A percentile compares a stretch with the other conserved stretches of the same genome.
phyloP scores from a whole-genome alignment of 257 asterid genomes.

The Leptodermis oblonga region DNA sequence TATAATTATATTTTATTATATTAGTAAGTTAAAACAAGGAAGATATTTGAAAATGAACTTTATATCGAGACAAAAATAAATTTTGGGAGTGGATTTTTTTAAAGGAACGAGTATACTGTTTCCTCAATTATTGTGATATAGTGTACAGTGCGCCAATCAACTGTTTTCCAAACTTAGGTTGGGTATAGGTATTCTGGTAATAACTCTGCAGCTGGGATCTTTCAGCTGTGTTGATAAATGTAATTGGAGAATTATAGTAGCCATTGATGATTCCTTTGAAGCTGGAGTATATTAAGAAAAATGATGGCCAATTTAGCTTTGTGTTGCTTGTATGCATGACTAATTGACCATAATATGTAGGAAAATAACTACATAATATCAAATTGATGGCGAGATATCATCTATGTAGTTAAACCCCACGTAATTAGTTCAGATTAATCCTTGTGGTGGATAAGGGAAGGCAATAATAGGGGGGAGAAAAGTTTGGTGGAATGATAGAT shows the following conservation, averaged over 20 bases:
- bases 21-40: too few species aligned
- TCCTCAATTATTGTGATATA: background rate
- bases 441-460: conserved; percentile 14
- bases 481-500: conserved; percentile 16
- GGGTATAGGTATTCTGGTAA: conserved; percentile 21
- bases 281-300: background rate
- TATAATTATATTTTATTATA: too few species aligned
- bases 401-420: too few species aligned
- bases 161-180: conserved; percentile 3
- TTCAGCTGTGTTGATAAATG: background rate
- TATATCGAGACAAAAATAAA: too few species aligned
- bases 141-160: background rate
- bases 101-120: too few species aligned
- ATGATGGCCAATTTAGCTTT: background rate
- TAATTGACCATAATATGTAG: background rate
- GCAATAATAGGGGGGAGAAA: conserved; percentile 17
- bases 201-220: background rate
- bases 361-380: background rate
- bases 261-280: background rate
- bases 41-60: background rate
- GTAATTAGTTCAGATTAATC: too few species aligned
- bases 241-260: background rate
- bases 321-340: background rate
- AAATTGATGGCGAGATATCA: too few species aligned
- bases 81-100: too few species aligned